Base-by-base conservation (phyloP, 1,139 yeast genomes). In the Yamadazyma mexicana region DNA sequence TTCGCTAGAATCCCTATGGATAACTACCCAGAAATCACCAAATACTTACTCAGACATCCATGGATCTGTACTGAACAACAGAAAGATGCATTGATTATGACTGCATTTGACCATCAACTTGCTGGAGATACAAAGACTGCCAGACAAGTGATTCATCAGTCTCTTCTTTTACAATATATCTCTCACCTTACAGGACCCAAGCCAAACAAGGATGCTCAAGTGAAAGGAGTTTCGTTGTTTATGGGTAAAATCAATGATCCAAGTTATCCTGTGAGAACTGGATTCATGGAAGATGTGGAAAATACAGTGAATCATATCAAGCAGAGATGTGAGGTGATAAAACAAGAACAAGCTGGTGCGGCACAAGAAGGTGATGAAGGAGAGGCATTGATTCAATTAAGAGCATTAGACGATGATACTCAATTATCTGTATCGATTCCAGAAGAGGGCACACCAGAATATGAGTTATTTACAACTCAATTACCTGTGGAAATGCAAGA, bases 21-120 rank as follows among this genome's bases (percentile, higher is more conserved):
- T 23, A 71, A 83, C 38, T 68, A 78, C 40, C 53, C 64, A 33
- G 62, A 66, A 40, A 71, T 83, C 50, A 74, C 81, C 43, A 64
- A 64, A 37, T 83, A 67, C 58, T 65, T 86, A 51, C 62, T 75
- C 48, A 55, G 64, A 42, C 87, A 89, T 59, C 79, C 87, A 24
- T 69, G 74, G 41, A 86, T 94, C 44, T 79, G 91, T 40, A 79
- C 80, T 3, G 91, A 86, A 50, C 81, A 80, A 44, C 98, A 92
- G 58, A 89, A 91, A 58, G 98, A 94, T 61, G 91, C 96, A 0
- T 76, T 94, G 43, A 71, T 91, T 57, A 91, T 92, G 96, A 82
- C 84, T 18, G 95, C 98, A 0, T 94, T 92, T 59, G 96, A 92
- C 53, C 69, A 74, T 39, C 89, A 89, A 58, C 72, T 91, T 45